phyloP scores from a whole-genome alignment of 768 basidiomycete genomes.

The Leccinum rimulosum region DNA sequence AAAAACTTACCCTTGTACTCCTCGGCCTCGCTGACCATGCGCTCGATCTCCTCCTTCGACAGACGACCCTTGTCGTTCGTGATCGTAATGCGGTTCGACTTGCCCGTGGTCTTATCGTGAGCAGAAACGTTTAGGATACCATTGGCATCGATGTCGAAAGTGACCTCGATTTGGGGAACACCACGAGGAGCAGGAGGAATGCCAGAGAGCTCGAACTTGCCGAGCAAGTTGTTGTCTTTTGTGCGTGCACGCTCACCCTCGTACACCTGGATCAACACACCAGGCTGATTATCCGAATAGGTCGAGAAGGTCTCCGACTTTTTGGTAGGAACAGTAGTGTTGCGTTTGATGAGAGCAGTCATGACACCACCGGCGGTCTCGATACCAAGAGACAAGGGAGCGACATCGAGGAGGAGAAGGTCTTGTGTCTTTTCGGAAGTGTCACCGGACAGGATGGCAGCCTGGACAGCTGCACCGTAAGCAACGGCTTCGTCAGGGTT shows the following conservation, averaged over 20 bases:
- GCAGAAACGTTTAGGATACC: constrained; percentile 96
- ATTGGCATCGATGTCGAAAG: constrained; percentile 97
- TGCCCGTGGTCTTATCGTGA: constrained; percentile 94
- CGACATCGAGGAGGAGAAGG: constrained; percentile 91
- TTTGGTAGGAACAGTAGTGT: constrained; percentile 98
- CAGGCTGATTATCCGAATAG: constrained; percentile 97
- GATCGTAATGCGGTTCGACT: constrained; percentile 91
- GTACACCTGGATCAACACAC: constrained; percentile 96
- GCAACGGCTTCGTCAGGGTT: constrained; percentile 99
- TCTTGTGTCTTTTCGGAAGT: constrained; percentile 98
- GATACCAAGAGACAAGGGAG: constrained; percentile 89
- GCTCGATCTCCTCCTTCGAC: constrained; percentile 97
- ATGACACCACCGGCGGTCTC: constrained; percentile 99
- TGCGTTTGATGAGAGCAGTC: constrained; percentile 97
- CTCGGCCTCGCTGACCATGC: constrained; percentile 95
- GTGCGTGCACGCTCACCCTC: constrained; percentile 98
- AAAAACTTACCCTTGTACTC: constrained; percentile 69
- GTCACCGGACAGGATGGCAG: constrained; percentile 95
- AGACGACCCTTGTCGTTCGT: constrained; percentile 97
- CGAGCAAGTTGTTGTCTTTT: constrained; percentile 98
- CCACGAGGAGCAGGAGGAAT: constrained; percentile 97
- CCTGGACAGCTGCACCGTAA: constrained; percentile 98
- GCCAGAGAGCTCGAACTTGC: constrained; percentile 96
- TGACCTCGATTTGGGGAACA: constrained; percentile 97
- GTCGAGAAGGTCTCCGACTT: constrained; percentile 99